Conservation (phyloP, 2,329 filamentous ascomycete species). For the Lecanicillium sp. region DNA sequence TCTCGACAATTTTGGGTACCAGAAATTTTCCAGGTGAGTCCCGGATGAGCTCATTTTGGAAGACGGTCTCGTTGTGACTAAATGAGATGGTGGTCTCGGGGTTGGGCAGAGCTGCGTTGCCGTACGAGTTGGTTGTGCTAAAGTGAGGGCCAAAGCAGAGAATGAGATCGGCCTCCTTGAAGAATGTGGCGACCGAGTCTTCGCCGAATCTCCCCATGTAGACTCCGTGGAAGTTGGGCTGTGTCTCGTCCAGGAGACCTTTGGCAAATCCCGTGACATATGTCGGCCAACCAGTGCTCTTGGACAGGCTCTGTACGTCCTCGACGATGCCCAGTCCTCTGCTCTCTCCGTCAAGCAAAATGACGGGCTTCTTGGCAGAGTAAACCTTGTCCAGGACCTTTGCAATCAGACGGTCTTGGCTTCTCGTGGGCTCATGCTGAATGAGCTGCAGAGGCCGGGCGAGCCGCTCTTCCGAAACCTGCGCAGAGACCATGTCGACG, state of each 20-base stretch:
- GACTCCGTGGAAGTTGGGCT: conserved; percentile 42
- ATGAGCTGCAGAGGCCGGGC: conserved; percentile 20
- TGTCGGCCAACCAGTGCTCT: conserved; percentile 39
- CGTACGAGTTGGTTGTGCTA: conserved; percentile 40
- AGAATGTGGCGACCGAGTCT: conserved; percentile 27
- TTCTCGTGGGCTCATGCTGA: conserved; percentile 9
- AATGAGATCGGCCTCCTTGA: conserved; percentile 38
- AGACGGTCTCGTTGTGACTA: conserved; percentile 25
- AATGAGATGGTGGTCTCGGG: conserved; percentile 28
- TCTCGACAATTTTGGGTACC: conserved; percentile 18
- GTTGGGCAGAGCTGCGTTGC: conserved; percentile 31
- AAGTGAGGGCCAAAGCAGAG: conserved; percentile 41
- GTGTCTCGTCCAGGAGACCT: conserved; percentile 42
- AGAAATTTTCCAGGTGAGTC: conserved; percentile 22
- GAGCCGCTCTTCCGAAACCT: conserved; percentile 28
- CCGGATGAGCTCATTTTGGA: conserved; percentile 26
- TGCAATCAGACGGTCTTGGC: conserved; percentile 25
- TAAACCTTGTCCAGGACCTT: conserved; percentile 37
- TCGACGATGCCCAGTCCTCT: conserved; percentile 34
- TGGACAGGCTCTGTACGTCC: conserved; percentile 36
- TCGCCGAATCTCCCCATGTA: conserved; percentile 39
- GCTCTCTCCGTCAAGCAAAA: conserved; percentile 48
- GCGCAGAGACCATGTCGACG: conserved; percentile 41
- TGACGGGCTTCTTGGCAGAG: conserved; percentile 39
- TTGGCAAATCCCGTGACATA: conserved; percentile 44